Evolutionary conservation across 2,329 filamentous ascomycete species (phyloP).

Genomic region (Ascochyta clinopodiicola): DNA sequence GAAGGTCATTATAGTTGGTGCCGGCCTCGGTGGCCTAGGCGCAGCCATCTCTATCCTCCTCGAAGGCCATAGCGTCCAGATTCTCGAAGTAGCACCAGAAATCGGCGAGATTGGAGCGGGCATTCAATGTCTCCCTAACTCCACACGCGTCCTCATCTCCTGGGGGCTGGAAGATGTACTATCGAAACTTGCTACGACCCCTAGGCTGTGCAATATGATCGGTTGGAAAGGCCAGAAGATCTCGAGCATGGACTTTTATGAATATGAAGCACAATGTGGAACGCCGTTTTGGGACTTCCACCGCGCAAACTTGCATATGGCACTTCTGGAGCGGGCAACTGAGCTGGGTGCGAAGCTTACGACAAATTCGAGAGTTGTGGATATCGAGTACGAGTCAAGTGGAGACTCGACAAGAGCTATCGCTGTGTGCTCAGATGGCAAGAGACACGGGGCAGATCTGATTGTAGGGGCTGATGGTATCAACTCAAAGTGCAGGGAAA

Average conservation of each 20-base stretch:
- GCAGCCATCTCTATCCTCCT: slow-evolving; percentile 57
- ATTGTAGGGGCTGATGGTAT: slow-evolving; percentile 59
- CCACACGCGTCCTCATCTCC: slow-evolving; percentile 55
- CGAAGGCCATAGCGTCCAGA: slow-evolving; percentile 55
- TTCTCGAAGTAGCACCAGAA: slow-evolving; percentile 57
- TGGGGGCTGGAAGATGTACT: slow-evolving; percentile 58
- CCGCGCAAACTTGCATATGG: slow-evolving; percentile 59
- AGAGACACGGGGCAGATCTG: slow-evolving; percentile 50
- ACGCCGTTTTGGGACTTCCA: slow-evolving; percentile 63
- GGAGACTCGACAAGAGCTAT: slow-evolving; percentile 45
- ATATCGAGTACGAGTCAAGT: slow-evolving; percentile 46
- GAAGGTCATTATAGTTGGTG: slow-evolving; percentile 60
- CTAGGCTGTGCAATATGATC: slow-evolving; percentile 56
- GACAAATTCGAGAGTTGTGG: slow-evolving; percentile 53
- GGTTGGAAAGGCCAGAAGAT: slow-evolving; percentile 61
- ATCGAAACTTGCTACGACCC: slow-evolving; percentile 51
- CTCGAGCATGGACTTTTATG: slow-evolving; percentile 57
- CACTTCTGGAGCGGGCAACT: slow-evolving; percentile 55
- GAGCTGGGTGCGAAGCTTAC: slow-evolving; percentile 58
- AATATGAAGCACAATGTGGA: slow-evolving; percentile 44
- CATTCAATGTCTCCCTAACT: slow-evolving; percentile 60
- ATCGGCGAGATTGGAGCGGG: slow-evolving; percentile 60
- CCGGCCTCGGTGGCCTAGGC: slow-evolving; percentile 62
- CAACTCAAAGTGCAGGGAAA: slow-evolving; percentile 53
- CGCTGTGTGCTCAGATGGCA: slow-evolving; percentile 50